Evolutionary conservation across 495 filamentous ascomycete species (phyloP).

Genomic region (Talaromyces liani): DNA sequence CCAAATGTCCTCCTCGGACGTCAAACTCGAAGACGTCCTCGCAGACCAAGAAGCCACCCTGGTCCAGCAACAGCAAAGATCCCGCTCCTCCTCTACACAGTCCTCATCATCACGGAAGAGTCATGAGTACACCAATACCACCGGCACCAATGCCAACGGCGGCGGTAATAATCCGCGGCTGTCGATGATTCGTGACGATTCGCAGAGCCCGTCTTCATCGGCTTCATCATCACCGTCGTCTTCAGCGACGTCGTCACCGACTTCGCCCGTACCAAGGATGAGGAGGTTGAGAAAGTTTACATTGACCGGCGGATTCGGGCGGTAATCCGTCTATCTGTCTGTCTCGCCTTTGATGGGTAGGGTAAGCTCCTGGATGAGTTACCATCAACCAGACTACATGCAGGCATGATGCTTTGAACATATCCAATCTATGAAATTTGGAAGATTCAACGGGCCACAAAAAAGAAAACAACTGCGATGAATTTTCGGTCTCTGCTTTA

Average conservation of each 20-base stretch:
- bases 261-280: constrained; percentile 17
- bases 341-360: not conserved
- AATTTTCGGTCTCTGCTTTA: not conserved
- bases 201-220: not conserved
- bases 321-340: not conserved
- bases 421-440: not conserved
- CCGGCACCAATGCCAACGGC: not conserved
- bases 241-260: constrained; percentile 5
- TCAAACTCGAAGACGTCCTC: constrained; percentile 42
- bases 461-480: not conserved
- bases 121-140: constrained; percentile 25
- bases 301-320: constrained; percentile 5
- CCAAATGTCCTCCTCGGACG: constrained; percentile 34
- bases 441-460: not conserved
- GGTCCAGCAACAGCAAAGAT: constrained; percentile 19
- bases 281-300: constrained; percentile 10
- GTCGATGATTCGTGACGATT: not conserved
- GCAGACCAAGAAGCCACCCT: constrained; percentile 36
- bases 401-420: not conserved
- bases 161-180: not conserved
- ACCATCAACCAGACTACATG: not conserved
- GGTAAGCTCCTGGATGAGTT: constrained; percentile 1
- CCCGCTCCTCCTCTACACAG: constrained; percentile 35
- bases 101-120: constrained; percentile 30
- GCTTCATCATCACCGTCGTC: not conserved